Evolutionary conservation across 1,139 yeast genomes (phyloP).

Genomic region (Lodderomyces margitis): DNA sequence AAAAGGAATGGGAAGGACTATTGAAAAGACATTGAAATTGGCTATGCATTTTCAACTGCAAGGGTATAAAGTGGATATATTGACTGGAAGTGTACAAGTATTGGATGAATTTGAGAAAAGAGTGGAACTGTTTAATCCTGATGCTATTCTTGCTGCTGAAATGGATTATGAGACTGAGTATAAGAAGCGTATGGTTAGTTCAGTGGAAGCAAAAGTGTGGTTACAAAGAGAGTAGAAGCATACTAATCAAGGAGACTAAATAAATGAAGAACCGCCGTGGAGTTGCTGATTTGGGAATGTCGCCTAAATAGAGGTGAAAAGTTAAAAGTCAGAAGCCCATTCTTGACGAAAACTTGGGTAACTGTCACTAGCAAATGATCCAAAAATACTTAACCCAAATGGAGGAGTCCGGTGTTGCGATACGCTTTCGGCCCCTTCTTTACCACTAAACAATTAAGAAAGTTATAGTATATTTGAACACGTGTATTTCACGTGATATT

Average conservation of each 20-base stretch:
- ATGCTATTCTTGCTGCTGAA: conserved; percentile 5
- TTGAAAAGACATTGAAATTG: conserved; percentile 51
- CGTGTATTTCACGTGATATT: no score
- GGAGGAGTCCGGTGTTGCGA: background rate
- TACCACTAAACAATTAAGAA: no score
- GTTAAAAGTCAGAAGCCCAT: no score
- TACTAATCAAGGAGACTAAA: no score
- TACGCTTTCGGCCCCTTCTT: no score
- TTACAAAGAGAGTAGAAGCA: conserved; percentile 30
- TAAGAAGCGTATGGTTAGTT: conserved; percentile 55
- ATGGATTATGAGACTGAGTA: conserved; percentile 26
- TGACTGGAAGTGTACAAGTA: conserved; percentile 59
- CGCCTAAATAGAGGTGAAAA: no score
- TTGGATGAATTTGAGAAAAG: conserved; percentile 53
- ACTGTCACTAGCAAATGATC: no score
- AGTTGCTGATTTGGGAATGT: no score
- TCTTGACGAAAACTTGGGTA: no score
- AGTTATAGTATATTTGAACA: no score
- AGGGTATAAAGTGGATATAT: conserved; percentile 48
- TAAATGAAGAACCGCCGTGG: no score
- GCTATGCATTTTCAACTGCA: conserved; percentile 51
- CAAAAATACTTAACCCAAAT: no score
- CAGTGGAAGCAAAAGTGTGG: conserved; percentile 54
- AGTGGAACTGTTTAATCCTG: conserved; percentile 35
- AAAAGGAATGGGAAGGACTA: conserved; percentile 73